These are phyloP conservation scores for Parmelia sp. DNA, from an alignment of 495 filamentous ascomycete species.

Conservation along the genomic window DNA sequence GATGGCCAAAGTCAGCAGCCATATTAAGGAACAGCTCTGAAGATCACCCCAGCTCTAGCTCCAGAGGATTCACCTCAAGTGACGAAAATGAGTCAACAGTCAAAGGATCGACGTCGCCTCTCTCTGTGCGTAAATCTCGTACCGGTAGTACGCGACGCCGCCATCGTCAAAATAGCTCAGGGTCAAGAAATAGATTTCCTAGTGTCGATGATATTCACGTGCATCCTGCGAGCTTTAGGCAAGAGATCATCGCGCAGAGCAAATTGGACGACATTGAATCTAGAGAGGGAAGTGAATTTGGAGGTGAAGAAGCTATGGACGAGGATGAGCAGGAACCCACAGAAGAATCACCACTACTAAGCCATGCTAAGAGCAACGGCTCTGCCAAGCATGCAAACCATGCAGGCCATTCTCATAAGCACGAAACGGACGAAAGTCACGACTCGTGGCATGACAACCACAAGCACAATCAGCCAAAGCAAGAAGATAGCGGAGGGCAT, in stretches of 20 bases:
- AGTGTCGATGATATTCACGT: slow-evolving; percentile 71
- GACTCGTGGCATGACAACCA: slow-evolving; percentile 41
- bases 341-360: slow-evolving; percentile 44
- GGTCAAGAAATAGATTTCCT: slow-evolving; percentile 45
- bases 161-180: slow-evolving; percentile 48
- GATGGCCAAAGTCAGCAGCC: slow-evolving; percentile 36
- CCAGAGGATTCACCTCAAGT: slow-evolving; percentile 14
- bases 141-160: slow-evolving; percentile 32
- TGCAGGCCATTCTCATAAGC: slow-evolving; percentile 5
- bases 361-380: slow-evolving; percentile 25
- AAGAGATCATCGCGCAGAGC: slow-evolving; percentile 80
- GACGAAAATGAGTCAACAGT: slow-evolving; percentile 31
- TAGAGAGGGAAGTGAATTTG: slow-evolving; percentile 40
- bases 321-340: slow-evolving; percentile 38
- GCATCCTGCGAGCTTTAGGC: slow-evolving; percentile 83
- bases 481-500: slow-evolving; percentile 55
- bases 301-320: slow-evolving; percentile 41
- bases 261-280: slow-evolving; percentile 49
- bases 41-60: slow-evolving; percentile 23
- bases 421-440: neutral
- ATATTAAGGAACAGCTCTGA: slow-evolving; percentile 37
- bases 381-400: slow-evolving; percentile 18
- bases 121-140: slow-evolving; percentile 25
- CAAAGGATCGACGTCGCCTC: slow-evolving; percentile 31
- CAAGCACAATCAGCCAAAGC: slow-evolving; percentile 74